A percentile compares a stretch with the other conserved stretches of the same genome.
Evolutionary conservation across 2,329 filamentous ascomycete species (phyloP).

Genomic region (Stemphylium lycopersici): DNA sequence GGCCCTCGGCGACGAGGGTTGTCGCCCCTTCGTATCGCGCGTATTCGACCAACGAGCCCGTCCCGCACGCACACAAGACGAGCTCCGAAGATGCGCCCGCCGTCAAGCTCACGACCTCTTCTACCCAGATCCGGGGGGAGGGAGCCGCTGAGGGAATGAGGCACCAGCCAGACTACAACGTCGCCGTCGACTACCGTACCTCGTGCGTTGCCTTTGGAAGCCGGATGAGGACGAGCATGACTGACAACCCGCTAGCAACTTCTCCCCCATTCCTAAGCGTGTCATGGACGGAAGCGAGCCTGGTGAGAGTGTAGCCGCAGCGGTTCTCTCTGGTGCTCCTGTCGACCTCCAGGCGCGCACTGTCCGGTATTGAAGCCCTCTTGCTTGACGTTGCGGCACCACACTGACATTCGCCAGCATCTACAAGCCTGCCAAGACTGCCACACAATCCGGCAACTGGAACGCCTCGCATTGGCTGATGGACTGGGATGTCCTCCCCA

Average conservation of each 20-base stretch:
- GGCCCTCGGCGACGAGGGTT: constrained; percentile 32
- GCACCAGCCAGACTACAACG: constrained; percentile 82
- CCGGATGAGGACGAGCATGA: constrained; percentile 1
- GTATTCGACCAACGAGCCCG: constrained; percentile 38
- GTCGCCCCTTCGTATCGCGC: constrained; percentile 38
- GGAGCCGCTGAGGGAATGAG: constrained; percentile 58
- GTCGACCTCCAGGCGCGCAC: constrained; percentile 91
- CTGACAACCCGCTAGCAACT: constrained; percentile 66
- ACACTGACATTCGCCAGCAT: constrained; percentile 66
- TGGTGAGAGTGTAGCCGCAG: constrained; percentile 74
- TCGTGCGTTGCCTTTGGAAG: constrained; percentile 66
- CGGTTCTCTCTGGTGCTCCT: constrained; percentile 88
- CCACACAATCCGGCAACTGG: constrained; percentile 93
- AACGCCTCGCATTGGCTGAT: constrained; percentile 87
- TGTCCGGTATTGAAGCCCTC: constrained; percentile 71
- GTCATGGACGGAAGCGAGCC: constrained; percentile 92
- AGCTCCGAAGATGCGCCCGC: constrained; percentile 47
- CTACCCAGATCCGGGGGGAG: constrained; percentile 60
- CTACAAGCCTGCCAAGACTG: constrained; percentile 89
- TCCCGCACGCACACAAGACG: constrained; percentile 36
- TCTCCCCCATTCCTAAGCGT: constrained; percentile 86
- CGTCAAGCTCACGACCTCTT: constrained; percentile 45
- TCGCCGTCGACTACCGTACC: constrained; percentile 83
- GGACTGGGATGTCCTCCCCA: constrained; percentile 95
- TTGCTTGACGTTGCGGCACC: neutral